phyloP scores from a whole-genome alignment of 805 yeast genomes.

The Lipomyces kockii region DNA sequence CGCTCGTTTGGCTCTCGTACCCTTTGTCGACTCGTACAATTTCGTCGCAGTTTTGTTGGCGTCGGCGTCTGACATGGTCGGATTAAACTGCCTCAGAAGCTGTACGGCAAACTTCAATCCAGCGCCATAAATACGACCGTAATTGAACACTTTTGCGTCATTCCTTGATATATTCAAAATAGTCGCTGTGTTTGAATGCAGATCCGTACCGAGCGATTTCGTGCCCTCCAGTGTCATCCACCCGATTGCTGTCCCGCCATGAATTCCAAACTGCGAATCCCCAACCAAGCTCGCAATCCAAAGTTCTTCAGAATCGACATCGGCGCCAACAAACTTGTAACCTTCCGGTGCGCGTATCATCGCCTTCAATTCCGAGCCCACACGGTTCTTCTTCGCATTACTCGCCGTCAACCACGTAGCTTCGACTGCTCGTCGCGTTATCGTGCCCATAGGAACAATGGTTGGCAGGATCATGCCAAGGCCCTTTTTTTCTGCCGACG shows the following conservation, averaged over 20 bases:
- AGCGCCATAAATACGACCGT: slow-evolving; percentile 97
- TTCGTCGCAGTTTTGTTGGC: slow-evolving; percentile 67
- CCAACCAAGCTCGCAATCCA: slow-evolving; percentile 98
- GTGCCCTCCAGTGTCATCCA: slow-evolving; percentile 99
- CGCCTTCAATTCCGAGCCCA: slow-evolving; percentile 93
- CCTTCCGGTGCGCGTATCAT: slow-evolving; percentile 86
- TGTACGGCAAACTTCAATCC: slow-evolving; percentile 89
- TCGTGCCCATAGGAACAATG: slow-evolving; percentile 91
- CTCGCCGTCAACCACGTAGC: slow-evolving; percentile 98
- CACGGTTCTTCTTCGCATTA: slow-evolving; percentile 80
- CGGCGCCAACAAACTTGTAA: slow-evolving; percentile 94
- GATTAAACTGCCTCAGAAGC: slow-evolving; percentile 82
- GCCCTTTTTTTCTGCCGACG: slow-evolving; percentile 38
- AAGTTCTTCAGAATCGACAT: slow-evolving; percentile 96
- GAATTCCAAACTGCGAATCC: slow-evolving; percentile 83
- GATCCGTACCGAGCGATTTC: slow-evolving; percentile 86
- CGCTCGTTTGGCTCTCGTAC: slow-evolving; percentile 51
- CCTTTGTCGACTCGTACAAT: slow-evolving; percentile 84
- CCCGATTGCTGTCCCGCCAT: slow-evolving; percentile 95
- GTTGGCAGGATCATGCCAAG: slow-evolving; percentile 83
- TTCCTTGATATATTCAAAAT: slow-evolving; percentile 87
- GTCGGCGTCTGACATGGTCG: slow-evolving; percentile 64
- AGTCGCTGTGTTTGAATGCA: slow-evolving; percentile 91
- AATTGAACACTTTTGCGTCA: slow-evolving; percentile 94
- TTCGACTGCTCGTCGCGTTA: slow-evolving; percentile 95